Base-by-base conservation (phyloP, 495 filamentous ascomycete genomes). In the Neurospora terricola region DNA sequence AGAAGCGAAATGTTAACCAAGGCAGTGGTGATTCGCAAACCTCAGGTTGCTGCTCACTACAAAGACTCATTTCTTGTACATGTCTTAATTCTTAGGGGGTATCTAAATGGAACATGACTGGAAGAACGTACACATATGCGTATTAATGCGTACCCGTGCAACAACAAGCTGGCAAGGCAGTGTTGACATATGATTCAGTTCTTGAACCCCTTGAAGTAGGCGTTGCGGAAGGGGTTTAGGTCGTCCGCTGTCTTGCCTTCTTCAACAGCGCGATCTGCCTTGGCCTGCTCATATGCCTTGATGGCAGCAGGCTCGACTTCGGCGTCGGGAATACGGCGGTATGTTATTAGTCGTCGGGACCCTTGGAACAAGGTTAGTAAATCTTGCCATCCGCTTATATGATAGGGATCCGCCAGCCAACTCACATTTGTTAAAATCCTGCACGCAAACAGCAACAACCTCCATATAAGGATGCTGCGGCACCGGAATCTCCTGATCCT, bases 261-360 rank as follows among this genome's bases (percentile, higher is more conserved):
- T 36, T 66, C 54, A 34, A 66, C 54, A 43, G 76, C 71, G 0
- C 59, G 66, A 3, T 72, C 69, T 85, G 80, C 72, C 77, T 79
- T 70, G 77, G 73, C 72, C 71, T 70, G 84, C 74, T 70, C 82
- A 72, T 81, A 81, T 76, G 76, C 84, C 80, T 77, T 74, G 42
- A 76, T 74, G 7, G 79, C 78, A 18, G 76, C 76, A 62, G 72
- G 72, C 62, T 84, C 81, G 23, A 91, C 80, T 48, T 91, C 83
- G 5, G 84, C 83, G 73, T 91, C 90, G 4, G 89, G 87, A 36
- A 92, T 83, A 70, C 93, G 88, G 16, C 89, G 85, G 79, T 98
- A 98, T 0, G 93, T 96, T 69, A 98, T 90, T 34, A 98, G 84
- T 69, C 91, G 87, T 70, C 95, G 89, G 43, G 93, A 93, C 95